Percentiles rank a stretch among this genome's conserved stretches.
phyloP scores from a whole-genome alignment of 495 filamentous ascomycete genomes.

The Aspergillus ostianus region DNA sequence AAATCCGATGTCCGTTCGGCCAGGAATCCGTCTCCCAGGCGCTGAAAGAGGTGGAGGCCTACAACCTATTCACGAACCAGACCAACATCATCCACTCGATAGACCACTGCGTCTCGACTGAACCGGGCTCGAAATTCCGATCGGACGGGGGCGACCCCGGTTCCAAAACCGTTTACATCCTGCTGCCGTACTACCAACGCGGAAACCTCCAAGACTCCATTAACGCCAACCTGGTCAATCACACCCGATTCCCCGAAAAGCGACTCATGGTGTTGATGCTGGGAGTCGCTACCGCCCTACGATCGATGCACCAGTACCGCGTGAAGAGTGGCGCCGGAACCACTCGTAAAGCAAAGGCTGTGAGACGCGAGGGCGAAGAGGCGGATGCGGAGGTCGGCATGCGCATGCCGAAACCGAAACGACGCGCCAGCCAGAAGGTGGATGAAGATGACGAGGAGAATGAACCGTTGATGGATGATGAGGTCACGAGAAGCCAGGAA shows the following conservation, averaged over 20 bases:
- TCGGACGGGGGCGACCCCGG: slow-evolving; percentile 54
- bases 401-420: slow-evolving; percentile 52
- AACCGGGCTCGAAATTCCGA: slow-evolving; percentile 59
- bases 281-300: slow-evolving; percentile 84
- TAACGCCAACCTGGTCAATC: slow-evolving; percentile 97
- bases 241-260: slow-evolving; percentile 87
- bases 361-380: slow-evolving; percentile 56
- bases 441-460: slow-evolving; percentile 72
- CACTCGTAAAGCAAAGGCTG: slow-evolving; percentile 58
- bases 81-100: slow-evolving; percentile 86
- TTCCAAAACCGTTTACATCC: slow-evolving; percentile 92
- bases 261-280: slow-evolving; percentile 85
- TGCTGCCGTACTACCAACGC: slow-evolving; percentile 90
- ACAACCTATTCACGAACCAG: slow-evolving; percentile 79
- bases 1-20: slow-evolving; percentile 96
- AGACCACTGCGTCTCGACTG: slow-evolving; percentile 72
- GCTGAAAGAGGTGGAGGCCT: slow-evolving; percentile 95
- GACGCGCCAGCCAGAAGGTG: slow-evolving; percentile 38
- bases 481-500: slow-evolving; percentile 70
- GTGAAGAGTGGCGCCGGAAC: slow-evolving; percentile 55
- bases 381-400: slow-evolving; percentile 59
- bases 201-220: slow-evolving; percentile 97
- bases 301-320: slow-evolving; percentile 85
- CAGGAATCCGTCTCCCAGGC: slow-evolving; percentile 92
- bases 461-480: slow-evolving; percentile 79